Percentiles rank a stretch among this genome's conserved stretches.
Evolutionary conservation across 1,284 basidiomycete genomes (phyloP).

Genomic region (Neolentinus lepideus): DNA sequence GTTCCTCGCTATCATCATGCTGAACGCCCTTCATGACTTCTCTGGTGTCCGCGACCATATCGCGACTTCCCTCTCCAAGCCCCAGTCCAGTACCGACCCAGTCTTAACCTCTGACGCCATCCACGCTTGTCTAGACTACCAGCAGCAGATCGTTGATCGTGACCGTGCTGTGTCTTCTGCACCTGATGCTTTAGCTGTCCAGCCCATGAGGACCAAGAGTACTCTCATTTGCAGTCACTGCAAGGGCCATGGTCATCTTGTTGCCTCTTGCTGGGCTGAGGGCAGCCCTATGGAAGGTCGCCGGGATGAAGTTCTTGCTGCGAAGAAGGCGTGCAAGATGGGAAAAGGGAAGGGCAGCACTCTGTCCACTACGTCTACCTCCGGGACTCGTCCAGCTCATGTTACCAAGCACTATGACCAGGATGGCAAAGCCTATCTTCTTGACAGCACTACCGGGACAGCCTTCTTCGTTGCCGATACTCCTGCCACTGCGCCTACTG

Average conservation of each 20-base stretch:
- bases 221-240: slow-evolving; percentile 8
- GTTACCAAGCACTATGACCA: not conserved
- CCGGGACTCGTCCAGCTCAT: not conserved
- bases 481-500: not conserved
- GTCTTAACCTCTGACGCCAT: not conserved
- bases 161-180: too few relatives aligned
- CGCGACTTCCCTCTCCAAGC: slow-evolving; percentile 3
- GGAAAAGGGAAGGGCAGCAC: not conserved
- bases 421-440: not conserved
- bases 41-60: slow-evolving; percentile 6
- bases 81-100: not conserved
- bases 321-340: not conserved
- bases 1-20: slow-evolving; percentile 5
- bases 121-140: slow-evolving; percentile 6
- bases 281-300: slow-evolving; percentile 5
- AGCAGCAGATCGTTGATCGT: slow-evolving; percentile 2
- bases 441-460: not conserved
- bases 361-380: not conserved
- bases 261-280: slow-evolving; percentile 3
- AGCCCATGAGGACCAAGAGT: not conserved
- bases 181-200: not conserved
- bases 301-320: not conserved
- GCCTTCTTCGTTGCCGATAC: not conserved
- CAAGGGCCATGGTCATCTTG: slow-evolving; percentile 3
- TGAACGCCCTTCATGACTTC: slow-evolving; percentile 7